A percentile compares a stretch with the other conserved stretches of the same genome.
These are phyloP conservation scores for Mycogone perniciosa DNA, from an alignment of 2,329 filamentous ascomycete genomes.

Conservation along the genomic window DNA sequence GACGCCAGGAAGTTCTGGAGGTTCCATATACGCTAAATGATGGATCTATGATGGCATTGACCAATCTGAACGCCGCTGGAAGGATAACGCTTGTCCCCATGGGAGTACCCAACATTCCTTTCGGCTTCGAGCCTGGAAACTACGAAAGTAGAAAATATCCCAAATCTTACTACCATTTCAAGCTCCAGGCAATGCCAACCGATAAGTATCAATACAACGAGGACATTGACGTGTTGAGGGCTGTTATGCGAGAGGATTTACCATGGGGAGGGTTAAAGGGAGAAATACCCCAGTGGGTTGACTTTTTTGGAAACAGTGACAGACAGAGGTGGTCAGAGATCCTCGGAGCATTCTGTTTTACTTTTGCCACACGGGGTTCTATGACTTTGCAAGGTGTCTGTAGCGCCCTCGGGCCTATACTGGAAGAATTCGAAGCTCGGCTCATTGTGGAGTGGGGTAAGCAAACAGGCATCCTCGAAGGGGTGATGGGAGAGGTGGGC, in stretches of 20 bases:
- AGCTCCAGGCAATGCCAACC: conserved; percentile 54
- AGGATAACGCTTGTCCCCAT: conserved; percentile 47
- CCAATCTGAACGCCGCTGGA: conserved; percentile 57
- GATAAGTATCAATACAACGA: conserved; percentile 56
- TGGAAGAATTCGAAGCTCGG: conserved; percentile 58
- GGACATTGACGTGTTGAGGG: conserved; percentile 36
- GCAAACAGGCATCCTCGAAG: conserved; percentile 43
- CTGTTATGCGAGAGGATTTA: conserved; percentile 31
- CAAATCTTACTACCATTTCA: conserved; percentile 59
- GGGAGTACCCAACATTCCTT: conserved; percentile 56
- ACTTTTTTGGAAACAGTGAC: conserved; percentile 57
- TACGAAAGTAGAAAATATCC: conserved; percentile 66
- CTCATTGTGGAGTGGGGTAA: conserved; percentile 55
- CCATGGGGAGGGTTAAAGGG: conserved; percentile 36
- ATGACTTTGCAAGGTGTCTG: conserved; percentile 47
- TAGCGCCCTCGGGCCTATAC: conserved; percentile 47
- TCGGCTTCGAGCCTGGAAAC: conserved; percentile 64
- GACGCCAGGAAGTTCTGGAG: conserved; percentile 32
- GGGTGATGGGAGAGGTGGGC: conserved; percentile 33
- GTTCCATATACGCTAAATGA: conserved; percentile 56
- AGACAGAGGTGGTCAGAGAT: conserved; percentile 58
- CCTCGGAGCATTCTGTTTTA: conserved; percentile 55
- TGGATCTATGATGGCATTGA: conserved; percentile 59
- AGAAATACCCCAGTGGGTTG: conserved; percentile 65
- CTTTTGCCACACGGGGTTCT: conserved; percentile 56